Percentiles rank a stretch among this genome's conserved stretches.
Evolutionary conservation across 1,284 basidiomycete genomes (phyloP).

Genomic region (Dichomitus squalens): DNA sequence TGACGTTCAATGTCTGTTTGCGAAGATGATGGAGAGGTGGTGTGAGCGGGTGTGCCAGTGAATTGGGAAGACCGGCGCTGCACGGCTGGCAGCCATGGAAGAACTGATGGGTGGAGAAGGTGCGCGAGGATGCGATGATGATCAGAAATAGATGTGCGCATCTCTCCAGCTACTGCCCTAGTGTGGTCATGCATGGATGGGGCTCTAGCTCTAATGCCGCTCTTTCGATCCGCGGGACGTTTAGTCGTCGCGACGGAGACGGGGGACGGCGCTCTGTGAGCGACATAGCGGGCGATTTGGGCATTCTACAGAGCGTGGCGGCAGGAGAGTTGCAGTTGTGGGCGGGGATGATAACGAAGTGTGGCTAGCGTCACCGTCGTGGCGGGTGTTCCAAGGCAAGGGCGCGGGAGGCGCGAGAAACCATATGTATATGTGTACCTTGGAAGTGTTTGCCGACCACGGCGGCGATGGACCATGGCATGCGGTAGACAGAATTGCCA

Average conservation of each 20-base stretch:
- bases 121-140: slow-evolving; percentile 15
- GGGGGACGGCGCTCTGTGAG: no score
- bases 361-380: neutral
- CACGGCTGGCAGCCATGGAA: slow-evolving; percentile 11
- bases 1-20: slow-evolving; percentile 1
- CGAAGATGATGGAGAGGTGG: neutral
- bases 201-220: no score
- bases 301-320: no score
- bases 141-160: slow-evolving; percentile 19
- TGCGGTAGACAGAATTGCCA: neutral
- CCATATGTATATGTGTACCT: neutral
- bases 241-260: no score
- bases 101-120: slow-evolving; percentile 17
- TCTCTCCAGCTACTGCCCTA: slow-evolving; percentile 7
- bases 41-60: no score
- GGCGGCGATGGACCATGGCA: no score
- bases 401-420: no score
- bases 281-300: no score
- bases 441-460: neutral
- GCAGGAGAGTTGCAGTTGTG: no score
- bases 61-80: neutral
- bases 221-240: no score
- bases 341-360: neutral
- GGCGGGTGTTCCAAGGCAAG: neutral
- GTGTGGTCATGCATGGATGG: neutral